These are phyloP conservation scores for Venturia carpophila DNA, from an alignment of 2,329 filamentous ascomycete genomes.

Conservation along the genomic window DNA sequence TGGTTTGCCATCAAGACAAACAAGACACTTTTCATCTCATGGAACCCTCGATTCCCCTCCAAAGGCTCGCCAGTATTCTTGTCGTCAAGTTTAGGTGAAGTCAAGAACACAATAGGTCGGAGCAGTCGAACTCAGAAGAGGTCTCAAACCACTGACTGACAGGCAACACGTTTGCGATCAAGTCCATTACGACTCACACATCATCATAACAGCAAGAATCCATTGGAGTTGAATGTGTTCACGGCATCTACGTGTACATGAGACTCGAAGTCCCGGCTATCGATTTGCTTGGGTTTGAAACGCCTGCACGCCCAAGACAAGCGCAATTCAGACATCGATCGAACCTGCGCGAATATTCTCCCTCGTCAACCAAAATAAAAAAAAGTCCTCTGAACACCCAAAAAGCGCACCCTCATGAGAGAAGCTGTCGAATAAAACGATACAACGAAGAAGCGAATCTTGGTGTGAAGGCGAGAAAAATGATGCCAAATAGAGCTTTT, in stretches of 20 bases:
- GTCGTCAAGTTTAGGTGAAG: too few species aligned
- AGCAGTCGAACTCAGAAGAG: too few species aligned
- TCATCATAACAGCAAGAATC: neutral
- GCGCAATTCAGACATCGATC: neutral
- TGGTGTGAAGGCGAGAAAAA: neutral
- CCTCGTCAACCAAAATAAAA: neutral
- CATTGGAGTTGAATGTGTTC: neutral
- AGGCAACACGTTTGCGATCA: too few species aligned
- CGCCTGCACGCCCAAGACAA: neutral
- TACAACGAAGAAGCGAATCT: neutral
- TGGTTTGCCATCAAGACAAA: too few species aligned
- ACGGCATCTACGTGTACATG: neutral
- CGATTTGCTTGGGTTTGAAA: neutral
- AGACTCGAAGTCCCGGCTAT: neutral
- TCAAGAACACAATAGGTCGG: too few species aligned
- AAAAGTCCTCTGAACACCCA: neutral
- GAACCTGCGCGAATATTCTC: neutral
- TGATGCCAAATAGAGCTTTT: neutral
- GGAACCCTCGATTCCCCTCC: too few species aligned
- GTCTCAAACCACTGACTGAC: too few species aligned
- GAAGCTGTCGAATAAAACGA: neutral
- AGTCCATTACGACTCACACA: neutral
- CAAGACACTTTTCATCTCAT: too few species aligned
- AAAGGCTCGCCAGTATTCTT: too few species aligned
- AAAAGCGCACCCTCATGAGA: neutral